A percentile compares a stretch with the other conserved stretches of the same genome.
Evolutionary conservation across 2,329 filamentous ascomycete species (phyloP).

Genomic region (Penicillium rolfsii): DNA sequence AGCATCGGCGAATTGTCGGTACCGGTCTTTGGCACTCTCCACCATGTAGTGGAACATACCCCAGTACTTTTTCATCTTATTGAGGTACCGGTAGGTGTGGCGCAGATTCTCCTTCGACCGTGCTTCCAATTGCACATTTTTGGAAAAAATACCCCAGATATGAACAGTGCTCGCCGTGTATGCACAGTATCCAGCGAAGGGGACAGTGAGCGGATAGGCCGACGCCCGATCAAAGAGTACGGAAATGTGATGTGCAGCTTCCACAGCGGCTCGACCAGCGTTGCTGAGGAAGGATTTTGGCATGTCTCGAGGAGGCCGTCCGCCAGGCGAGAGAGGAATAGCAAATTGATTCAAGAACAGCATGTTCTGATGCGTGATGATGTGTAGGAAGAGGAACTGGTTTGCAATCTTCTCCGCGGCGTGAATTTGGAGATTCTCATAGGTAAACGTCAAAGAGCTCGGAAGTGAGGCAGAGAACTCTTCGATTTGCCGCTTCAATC

Average conservation of each 20-base stretch:
- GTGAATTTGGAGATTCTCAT: conserved; percentile 82
- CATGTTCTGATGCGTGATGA: conserved; percentile 84
- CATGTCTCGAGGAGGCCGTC: conserved; percentile 68
- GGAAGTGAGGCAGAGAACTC: conserved; percentile 72
- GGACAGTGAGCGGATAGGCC: conserved; percentile 79
- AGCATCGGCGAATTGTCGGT: conserved; percentile 82
- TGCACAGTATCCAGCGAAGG: conserved; percentile 92
- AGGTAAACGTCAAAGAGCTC: conserved; percentile 69
- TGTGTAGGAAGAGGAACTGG: conserved; percentile 90
- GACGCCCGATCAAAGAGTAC: conserved; percentile 79
- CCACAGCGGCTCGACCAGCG: conserved; percentile 74
- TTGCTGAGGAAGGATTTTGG: conserved; percentile 77
- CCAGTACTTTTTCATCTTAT: conserved; percentile 97
- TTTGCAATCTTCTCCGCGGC: conserved; percentile 83
- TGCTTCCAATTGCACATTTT: conserved; percentile 73
- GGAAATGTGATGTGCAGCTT: conserved; percentile 85
- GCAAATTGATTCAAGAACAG: conserved; percentile 90
- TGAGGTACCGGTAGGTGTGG: conserved; percentile 85
- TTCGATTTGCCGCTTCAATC: conserved; percentile 71
- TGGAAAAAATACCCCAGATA: conserved; percentile 87
- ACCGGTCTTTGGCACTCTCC: conserved; percentile 87
- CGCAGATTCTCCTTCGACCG: conserved; percentile 81
- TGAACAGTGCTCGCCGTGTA: conserved; percentile 95
- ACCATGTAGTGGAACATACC: conserved; percentile 98
- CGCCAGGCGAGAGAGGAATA: conserved; percentile 68